Evolutionary conservation across 108 stramenopile species (phyloP).

Genomic region (Nitzschia putrida): DNA sequence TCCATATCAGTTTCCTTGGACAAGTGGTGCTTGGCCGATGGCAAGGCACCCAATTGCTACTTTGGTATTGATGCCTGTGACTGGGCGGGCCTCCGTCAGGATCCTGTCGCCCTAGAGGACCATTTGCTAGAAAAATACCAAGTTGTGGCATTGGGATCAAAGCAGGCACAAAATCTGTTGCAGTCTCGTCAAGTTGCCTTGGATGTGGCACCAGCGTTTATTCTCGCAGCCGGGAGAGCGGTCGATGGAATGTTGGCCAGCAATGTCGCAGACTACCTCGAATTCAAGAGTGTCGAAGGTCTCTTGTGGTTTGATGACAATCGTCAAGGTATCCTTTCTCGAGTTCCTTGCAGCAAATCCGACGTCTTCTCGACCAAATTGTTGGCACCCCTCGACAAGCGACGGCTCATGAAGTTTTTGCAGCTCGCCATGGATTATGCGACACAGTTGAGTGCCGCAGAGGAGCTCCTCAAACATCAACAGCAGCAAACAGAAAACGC

Average conservation of each 20-base stretch:
- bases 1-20: constrained; percentile 20
- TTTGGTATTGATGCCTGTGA: constrained; percentile 21
- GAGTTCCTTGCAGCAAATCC: constrained; percentile 85
- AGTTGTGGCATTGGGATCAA: constrained; percentile 8
- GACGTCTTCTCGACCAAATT: constrained; percentile 85
- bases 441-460: constrained; percentile 31
- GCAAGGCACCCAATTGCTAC: constrained; percentile 22
- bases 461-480: constrained; percentile 19
- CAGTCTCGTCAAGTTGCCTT: constrained; percentile 54
- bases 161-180: not conserved
- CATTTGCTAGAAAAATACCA: constrained; percentile 3
- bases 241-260: constrained; percentile 77
- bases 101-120: constrained; percentile 26
- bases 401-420: constrained; percentile 90
- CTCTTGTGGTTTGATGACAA: constrained; percentile 45
- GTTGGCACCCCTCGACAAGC: constrained; percentile 84
- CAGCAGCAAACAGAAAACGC: constrained; percentile 4
- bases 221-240: constrained; percentile 70
- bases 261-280: constrained; percentile 86
- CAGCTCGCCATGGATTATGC: constrained; percentile 86
- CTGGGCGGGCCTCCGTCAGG: not conserved
- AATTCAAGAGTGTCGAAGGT: constrained; percentile 82
- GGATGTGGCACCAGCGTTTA: constrained; percentile 62
- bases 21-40: constrained; percentile 45
- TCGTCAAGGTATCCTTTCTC: constrained; percentile 27